Evolutionary conservation across 768 basidiomycete genomes (phyloP), one percentile per base, ranked within the genome.

Genomic region (Cantharellus cinnabarinus): DNA sequence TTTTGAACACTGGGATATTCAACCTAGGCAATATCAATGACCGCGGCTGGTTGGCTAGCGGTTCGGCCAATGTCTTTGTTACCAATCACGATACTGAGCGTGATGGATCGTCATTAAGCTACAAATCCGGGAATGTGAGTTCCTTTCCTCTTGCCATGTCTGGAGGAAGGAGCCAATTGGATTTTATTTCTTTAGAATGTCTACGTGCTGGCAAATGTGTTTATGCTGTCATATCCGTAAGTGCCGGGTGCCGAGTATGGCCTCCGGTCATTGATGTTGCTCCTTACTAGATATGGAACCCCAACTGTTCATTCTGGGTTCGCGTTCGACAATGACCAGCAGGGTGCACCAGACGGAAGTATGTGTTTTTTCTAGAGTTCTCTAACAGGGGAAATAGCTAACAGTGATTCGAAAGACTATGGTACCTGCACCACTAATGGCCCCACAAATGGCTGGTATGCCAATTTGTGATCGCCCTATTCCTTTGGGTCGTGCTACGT

Each of bases 51-150:
- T 70, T 83, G 1, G 50, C 76, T 0, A 73, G 80, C 2, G 69
- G 66, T 0, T 63, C 64, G 14, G 81, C 82, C 0, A 84, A 83
- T 62, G 75, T 79, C 3, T 83, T 83, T 60, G 80, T 83, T 59
- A 71, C 77, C 0, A 82, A 83, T 63, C 83, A 84, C 60, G 83
- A 84, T 63, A 84, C 82, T 0, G 83, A 84, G 66, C 70, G 83
- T 41, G 74, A 29, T 29, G 29, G 44, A 10, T 48, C 40, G 3
- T 34, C 7, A 37, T 29, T n/a, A n/a, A 2, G 14, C 38, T 3
- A 4, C 39, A 35, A 44, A 5, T 41, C 41, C 59, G 42, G 35
- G 41, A 14, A 15, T 34, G 5, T 59, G 0, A 42, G n/a, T 5
- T 2, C 5, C 3, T 53, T 1, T 48, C 44, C 44, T 10, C 10